These are phyloP conservation scores for Microdochium nivale DNA, from an alignment of 2,329 filamentous ascomycete species.

Conservation along the genomic window DNA sequence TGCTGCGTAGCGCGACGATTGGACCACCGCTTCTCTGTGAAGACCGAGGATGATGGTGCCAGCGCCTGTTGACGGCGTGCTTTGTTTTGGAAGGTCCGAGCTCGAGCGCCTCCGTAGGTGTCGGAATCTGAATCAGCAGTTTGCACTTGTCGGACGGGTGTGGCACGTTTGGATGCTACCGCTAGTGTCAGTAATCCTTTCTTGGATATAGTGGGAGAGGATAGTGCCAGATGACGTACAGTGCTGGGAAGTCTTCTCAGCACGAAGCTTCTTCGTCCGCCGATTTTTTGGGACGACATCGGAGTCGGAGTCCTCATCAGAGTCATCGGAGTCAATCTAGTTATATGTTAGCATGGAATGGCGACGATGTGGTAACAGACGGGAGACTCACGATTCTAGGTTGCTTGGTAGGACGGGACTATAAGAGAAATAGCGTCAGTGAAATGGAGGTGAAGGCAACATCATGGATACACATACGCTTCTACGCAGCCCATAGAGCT, in stretches of 20 bases:
- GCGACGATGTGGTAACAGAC: not conserved
- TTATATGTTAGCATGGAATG: slow-evolving; percentile 8
- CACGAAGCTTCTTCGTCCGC: slow-evolving; percentile 62
- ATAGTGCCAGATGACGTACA: slow-evolving; percentile 33
- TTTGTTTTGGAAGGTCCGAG: slow-evolving; percentile 63
- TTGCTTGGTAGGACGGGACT: slow-evolving; percentile 50
- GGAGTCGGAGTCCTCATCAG: slow-evolving; percentile 63
- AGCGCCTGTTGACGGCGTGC: slow-evolving; percentile 62
- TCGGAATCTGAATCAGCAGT: slow-evolving; percentile 60
- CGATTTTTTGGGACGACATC: slow-evolving; percentile 51
- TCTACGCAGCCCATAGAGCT: slow-evolving; percentile 86
- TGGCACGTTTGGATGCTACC: slow-evolving; percentile 51
- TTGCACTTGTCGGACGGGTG: slow-evolving; percentile 45
- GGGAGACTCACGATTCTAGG: slow-evolving; percentile 43
- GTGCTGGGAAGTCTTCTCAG: slow-evolving; percentile 50
- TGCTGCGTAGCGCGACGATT: slow-evolving; percentile 71
- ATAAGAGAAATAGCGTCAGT: slow-evolving; percentile 11
- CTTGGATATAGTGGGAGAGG: not conserved
- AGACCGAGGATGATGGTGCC: slow-evolving; percentile 55
- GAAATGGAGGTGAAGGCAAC: slow-evolving; percentile 4
- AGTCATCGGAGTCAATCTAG: slow-evolving; percentile 39
- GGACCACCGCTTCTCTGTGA: slow-evolving; percentile 84
- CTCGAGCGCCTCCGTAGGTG: slow-evolving; percentile 69
- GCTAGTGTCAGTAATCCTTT: slow-evolving; percentile 6
- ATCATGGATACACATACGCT: slow-evolving; percentile 56